Conservation (phyloP, 352 stramenopile genomes). For the Pythium folliculosum region DNA sequence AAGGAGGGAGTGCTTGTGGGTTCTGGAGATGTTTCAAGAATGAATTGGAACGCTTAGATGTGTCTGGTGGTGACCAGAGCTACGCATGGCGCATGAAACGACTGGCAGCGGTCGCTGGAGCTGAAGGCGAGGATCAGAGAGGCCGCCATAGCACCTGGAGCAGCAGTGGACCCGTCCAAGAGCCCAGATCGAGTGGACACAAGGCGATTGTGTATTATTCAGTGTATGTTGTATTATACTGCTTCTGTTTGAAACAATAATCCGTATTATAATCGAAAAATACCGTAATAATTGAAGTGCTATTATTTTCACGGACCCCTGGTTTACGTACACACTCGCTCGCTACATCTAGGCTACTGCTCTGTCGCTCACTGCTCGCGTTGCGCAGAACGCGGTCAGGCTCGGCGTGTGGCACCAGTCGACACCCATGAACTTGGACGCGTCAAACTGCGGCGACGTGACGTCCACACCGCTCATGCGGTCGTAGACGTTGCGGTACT, state of each 20-base stretch:
- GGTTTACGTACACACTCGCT: no score
- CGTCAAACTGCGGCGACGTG: slow-evolving; percentile 49
- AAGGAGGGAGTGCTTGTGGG: neutral
- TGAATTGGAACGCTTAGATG: neutral
- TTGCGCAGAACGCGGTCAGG: slow-evolving; percentile 2
- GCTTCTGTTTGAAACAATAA: neutral
- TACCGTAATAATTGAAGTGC: slow-evolving; percentile 1
- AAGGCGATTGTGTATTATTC: neutral
- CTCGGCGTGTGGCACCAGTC: slow-evolving; percentile 33
- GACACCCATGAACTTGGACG: slow-evolving; percentile 52
- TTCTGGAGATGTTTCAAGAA: neutral
- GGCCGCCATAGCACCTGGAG: neutral
- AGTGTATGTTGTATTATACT: neutral
- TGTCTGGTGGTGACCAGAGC: neutral
- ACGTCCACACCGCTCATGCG: slow-evolving; percentile 21
- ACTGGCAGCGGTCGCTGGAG: neutral
- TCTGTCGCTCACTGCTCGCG: no score
- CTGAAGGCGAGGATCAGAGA: neutral
- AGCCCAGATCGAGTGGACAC: neutral
- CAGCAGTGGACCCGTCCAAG: neutral
- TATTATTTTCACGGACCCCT: neutral
- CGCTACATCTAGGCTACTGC: no score
- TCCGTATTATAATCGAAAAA: slow-evolving; percentile 1
- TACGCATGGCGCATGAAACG: no score
- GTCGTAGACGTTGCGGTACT: slow-evolving; percentile 24